These are phyloP conservation scores for Sporisorium iseilematis-ciliati DNA, from an alignment of 1,284 basidiomycete genomes.

Conservation along the genomic window DNA sequence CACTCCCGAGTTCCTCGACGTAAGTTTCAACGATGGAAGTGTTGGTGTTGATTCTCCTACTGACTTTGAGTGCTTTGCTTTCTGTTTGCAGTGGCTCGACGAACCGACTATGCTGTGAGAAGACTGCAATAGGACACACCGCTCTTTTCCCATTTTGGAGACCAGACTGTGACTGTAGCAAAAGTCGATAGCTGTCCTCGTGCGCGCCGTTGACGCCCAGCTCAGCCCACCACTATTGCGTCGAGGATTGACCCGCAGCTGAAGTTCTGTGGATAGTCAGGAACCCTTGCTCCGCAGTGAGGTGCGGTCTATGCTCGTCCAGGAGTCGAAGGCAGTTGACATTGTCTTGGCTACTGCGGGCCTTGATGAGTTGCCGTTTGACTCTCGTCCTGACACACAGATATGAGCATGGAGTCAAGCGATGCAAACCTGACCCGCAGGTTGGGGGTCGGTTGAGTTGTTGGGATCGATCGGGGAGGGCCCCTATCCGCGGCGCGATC, in stretches of 20 bases:
- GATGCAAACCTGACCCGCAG: too few relatives aligned
- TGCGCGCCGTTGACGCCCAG: not conserved
- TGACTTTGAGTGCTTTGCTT: slow-evolving; percentile 1
- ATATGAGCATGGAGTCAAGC: too few relatives aligned
- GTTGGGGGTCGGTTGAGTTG: too few relatives aligned
- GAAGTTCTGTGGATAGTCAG: not conserved
- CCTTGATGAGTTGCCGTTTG: too few relatives aligned
- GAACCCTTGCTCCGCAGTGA: not conserved
- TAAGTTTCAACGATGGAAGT: slow-evolving; percentile 20
- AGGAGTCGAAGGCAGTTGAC: too few relatives aligned
- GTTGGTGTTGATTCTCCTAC: not conserved
- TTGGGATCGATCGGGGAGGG: too few relatives aligned
- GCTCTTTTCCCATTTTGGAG: not conserved
- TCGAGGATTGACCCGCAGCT: not conserved
- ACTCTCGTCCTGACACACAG: too few relatives aligned
- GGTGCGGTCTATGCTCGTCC: not conserved
- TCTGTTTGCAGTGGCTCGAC: slow-evolving; percentile 38
- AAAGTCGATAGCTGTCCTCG: not conserved
- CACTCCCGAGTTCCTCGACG: slow-evolving; percentile 82
- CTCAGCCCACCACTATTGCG: not conserved
- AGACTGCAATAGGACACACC: not conserved
- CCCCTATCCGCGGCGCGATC: not conserved
- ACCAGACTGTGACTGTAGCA: not conserved
- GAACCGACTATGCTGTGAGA: slow-evolving; percentile 36
- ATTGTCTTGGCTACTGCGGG: too few relatives aligned